Evolutionary conservation across 352 stramenopile genomes (phyloP), one percentile per base, ranked within the genome.

Genomic region (Saprolegnia parasitica): DNA sequence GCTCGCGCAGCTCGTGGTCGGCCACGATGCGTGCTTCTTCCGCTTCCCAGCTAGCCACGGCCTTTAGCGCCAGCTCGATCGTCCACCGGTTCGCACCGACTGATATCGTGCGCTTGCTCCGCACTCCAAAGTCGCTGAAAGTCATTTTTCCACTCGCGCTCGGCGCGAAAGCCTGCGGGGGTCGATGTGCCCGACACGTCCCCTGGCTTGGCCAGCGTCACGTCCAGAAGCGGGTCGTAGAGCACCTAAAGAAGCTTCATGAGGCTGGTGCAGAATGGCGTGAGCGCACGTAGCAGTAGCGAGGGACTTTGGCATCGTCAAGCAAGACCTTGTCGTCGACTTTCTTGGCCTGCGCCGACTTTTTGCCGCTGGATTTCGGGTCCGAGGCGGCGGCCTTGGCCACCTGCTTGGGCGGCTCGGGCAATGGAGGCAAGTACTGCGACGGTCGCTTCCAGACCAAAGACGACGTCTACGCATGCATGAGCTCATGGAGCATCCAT

Each of bases 71-170:
- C 29, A 11, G 9, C 29, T 26, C n/a, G n/a, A n/a, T n/a, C n/a
- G n/a, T n/a, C n/a, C n/a, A n/a, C n/a, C n/a, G 24, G 24, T 32
- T n/a, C 13, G 10, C 45, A 70, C 63, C 63, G 45, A 5, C 40
- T 70, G 37, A 86, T 73, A 1, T 85, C 73, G 37, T 85, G 76
- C 24, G 73, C 23, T 68, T 91, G 77, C 32, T 91, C 81, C 0
- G 58, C 56, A 35, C 81, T 91, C 84, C 86, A 93, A 11, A 86
- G 70, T 16, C 84, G 78, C 16, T 83, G 77, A 62, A 94, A 94
- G 52, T 72, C 65, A 21, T 52, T 26, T 8, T 65, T 20, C 65
- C 56, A 66, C 32, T 72, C 65, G 24, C 52, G 55, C 23, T 72
- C 56, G 15, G 46, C 54, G 11, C 52, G 24, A 60, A 60, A 60